These are phyloP conservation scores for Funneliformis mosseae DNA, from an alignment of 192 early-diverging fungal genomes.

Conservation along the genomic window DNA sequence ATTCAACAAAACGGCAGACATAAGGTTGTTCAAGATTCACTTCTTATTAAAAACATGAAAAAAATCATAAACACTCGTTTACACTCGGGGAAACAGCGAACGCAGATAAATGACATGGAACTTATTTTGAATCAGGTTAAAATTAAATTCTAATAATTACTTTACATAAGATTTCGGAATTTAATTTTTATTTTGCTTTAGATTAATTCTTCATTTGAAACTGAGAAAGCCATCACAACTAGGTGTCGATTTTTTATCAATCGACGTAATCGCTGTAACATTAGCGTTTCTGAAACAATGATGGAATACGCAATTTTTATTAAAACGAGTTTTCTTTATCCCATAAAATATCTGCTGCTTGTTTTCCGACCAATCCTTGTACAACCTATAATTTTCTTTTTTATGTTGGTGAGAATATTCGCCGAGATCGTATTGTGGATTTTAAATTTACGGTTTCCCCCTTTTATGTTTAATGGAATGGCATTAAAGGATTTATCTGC, in stretches of 20 bases:
- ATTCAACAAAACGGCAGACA: slow-evolving; percentile 50
- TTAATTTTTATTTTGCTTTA: slow-evolving; percentile 26
- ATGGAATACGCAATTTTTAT: slow-evolving; percentile 46
- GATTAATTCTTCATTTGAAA: slow-evolving; percentile 67
- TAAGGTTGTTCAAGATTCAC: slow-evolving; percentile 38
- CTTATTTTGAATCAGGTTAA: slow-evolving; percentile 58
- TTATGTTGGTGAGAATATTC: slow-evolving; percentile 54
- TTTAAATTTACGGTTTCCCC: slow-evolving; percentile 62
- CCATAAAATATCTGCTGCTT: slow-evolving; percentile 34
- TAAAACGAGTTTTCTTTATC: slow-evolving; percentile 35
- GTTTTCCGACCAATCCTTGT: slow-evolving; percentile 47
- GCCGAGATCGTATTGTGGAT: slow-evolving; percentile 60
- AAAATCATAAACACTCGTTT: slow-evolving; percentile 41
- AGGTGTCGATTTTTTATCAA: slow-evolving; percentile 38
- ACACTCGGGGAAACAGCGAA: slow-evolving; percentile 30
- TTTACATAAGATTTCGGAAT: neutral
- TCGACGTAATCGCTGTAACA: slow-evolving; percentile 38
- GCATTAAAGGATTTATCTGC: slow-evolving; percentile 74
- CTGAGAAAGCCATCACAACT: slow-evolving; percentile 52
- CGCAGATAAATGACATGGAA: slow-evolving; percentile 45
- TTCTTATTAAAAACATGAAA: slow-evolving; percentile 43
- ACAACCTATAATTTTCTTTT: slow-evolving; percentile 40
- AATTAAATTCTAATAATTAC: neutral
- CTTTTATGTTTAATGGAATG: slow-evolving; percentile 61
- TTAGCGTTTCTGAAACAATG: slow-evolving; percentile 45